Conservation (phyloP, 2,329 filamentous ascomycete species). For the Diaporthe vexans region DNA sequence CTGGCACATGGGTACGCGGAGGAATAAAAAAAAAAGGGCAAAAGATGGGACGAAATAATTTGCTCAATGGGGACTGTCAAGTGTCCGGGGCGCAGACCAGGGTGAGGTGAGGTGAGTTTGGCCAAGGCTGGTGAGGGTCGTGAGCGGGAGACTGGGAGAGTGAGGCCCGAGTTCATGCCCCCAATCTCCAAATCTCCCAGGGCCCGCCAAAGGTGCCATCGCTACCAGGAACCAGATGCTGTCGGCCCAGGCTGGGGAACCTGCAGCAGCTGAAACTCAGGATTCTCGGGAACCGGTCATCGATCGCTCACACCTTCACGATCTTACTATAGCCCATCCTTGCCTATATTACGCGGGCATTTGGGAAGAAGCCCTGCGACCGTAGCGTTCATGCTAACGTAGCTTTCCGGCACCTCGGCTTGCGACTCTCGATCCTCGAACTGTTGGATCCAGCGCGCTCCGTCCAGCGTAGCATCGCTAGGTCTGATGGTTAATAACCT, state of each 20-base stretch:
- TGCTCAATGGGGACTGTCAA: constrained; percentile 32
- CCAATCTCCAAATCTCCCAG: constrained; percentile 29
- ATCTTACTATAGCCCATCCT: constrained; percentile 30
- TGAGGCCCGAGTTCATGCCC: constrained; percentile 17
- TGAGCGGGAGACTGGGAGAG: neutral
- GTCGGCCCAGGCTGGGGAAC: constrained; percentile 29
- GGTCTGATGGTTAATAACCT: neutral
- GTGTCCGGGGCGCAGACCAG: constrained; percentile 15
- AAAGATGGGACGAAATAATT: constrained; percentile 33
- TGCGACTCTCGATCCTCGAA: constrained; percentile 30
- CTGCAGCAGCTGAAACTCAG: constrained; percentile 37
- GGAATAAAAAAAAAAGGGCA: neutral
- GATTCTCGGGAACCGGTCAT: constrained; percentile 33
- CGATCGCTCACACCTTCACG: constrained; percentile 35
- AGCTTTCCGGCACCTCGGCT: constrained; percentile 20
- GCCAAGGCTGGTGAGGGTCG: neutral
- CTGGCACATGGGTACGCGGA: constrained; percentile 16
- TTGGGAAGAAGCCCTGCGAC: constrained; percentile 23
- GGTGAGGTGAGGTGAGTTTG: constrained; percentile 11
- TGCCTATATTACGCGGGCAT: constrained; percentile 26
- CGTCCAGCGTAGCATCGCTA: constrained; percentile 18
- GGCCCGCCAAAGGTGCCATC: constrained; percentile 33
- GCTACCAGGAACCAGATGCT: constrained; percentile 19
- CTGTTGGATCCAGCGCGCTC: constrained; percentile 23
- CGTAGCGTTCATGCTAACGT: constrained; percentile 22